phyloP scores from a whole-genome alignment of 1,139 yeast species.

The Hansenula sp. region DNA sequence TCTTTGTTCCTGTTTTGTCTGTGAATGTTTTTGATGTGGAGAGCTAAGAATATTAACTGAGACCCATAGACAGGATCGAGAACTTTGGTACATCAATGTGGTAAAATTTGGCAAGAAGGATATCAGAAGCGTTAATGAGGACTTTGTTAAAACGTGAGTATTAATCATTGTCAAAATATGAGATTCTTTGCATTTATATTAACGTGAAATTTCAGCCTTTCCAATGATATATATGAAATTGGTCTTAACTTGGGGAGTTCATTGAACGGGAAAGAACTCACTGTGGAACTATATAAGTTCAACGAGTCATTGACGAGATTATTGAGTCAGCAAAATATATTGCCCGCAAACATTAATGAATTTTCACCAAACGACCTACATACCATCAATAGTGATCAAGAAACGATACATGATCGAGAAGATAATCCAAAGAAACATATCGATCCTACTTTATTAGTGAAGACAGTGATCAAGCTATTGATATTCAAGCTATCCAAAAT shows the following conservation, averaged over 20 bases:
- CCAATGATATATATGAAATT: constrained; percentile 15
- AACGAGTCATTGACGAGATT: constrained; percentile 22
- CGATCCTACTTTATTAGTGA: constrained; percentile 10
- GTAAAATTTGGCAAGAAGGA: constrained; percentile 13
- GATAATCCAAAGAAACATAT: not conserved
- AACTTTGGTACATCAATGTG: constrained; percentile 19
- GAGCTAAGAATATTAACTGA: not conserved
- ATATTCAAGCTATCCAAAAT: constrained; percentile 13
- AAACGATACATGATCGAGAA: not conserved
- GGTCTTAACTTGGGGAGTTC: constrained; percentile 14
- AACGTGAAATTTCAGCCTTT: constrained; percentile 1
- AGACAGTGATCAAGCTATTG: constrained; percentile 12
- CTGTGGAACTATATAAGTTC: constrained; percentile 19
- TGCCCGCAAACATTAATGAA: not conserved
- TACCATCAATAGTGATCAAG: constrained; percentile 1
- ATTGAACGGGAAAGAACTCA: constrained; percentile 9
- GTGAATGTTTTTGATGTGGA: too few relatives aligned
- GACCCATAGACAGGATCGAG: constrained; percentile 10
- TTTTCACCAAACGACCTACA: not conserved
- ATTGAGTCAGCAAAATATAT: constrained; percentile 7
- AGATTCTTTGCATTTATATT: too few relatives aligned
- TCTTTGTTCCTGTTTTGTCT: not conserved
- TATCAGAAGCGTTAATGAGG: constrained; percentile 9
- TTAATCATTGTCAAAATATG: too few relatives aligned
- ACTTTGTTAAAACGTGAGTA: constrained; percentile 5